These are phyloP conservation scores for Jacaranda copaia DNA, from an alignment of 257 asterid genomes.

Conservation along the genomic window DNA sequence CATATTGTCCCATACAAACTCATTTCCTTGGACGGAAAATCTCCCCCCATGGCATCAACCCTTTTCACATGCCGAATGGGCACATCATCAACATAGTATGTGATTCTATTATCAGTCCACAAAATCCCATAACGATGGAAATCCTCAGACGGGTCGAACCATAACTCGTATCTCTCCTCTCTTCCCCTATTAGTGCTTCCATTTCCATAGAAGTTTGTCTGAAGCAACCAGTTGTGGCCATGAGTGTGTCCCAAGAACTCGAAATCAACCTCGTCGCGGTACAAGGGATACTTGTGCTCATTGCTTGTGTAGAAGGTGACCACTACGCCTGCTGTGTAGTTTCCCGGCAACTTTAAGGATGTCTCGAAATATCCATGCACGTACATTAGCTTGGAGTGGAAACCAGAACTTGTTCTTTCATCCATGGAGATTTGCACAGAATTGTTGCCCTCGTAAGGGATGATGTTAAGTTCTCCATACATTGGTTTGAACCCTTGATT, in stretches of 20 bases:
- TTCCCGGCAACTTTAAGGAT: slow-evolving; percentile 49
- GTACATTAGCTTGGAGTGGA: slow-evolving; percentile 47
- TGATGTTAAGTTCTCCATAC: slow-evolving; percentile 47
- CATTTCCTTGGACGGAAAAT: slow-evolving; percentile 57
- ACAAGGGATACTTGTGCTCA: slow-evolving; percentile 37
- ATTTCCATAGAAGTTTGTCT: slow-evolving; percentile 53
- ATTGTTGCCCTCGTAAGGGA: slow-evolving; percentile 37
- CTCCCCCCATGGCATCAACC: slow-evolving; percentile 39
- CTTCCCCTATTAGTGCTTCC: slow-evolving; percentile 48
- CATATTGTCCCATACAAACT: slow-evolving; percentile 53
- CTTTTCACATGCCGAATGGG: slow-evolving; percentile 49
- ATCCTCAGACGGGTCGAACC: slow-evolving; percentile 52
- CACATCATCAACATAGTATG: slow-evolving; percentile 48
- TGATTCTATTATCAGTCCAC: slow-evolving; percentile 43
- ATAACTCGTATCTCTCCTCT: slow-evolving; percentile 48
- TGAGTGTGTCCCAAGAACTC: slow-evolving; percentile 52
- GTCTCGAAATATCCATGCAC: slow-evolving; percentile 44
- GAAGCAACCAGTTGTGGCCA: slow-evolving; percentile 44
- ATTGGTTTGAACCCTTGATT: slow-evolving; percentile 39
- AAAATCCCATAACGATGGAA: slow-evolving; percentile 48
- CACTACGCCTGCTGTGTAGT: slow-evolving; percentile 53
- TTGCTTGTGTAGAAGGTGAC: slow-evolving; percentile 51
- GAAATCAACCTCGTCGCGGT: slow-evolving; percentile 53
- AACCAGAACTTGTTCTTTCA: slow-evolving; percentile 48
- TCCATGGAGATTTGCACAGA: slow-evolving; percentile 50